Base-by-base conservation (phyloP, 306 rosid genomes). In the Cyamopsis tetragonoloba region DNA sequence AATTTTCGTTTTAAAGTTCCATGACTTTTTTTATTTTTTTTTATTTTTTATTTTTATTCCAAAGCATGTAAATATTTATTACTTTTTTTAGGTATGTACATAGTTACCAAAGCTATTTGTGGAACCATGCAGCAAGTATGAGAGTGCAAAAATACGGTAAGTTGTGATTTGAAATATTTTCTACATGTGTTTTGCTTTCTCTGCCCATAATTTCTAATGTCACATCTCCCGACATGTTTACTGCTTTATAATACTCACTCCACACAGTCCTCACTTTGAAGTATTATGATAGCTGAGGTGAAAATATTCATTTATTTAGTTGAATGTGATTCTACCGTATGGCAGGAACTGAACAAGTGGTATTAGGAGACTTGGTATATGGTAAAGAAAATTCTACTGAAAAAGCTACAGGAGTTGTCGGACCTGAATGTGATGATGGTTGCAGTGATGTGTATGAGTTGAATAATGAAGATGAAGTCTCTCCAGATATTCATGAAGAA, bases 81-180 rank as follows among this genome's bases (percentile, higher is more conserved):
- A n/a, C n/a, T n/a, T 56, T 66, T 22, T 77, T 70, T 75, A 93
- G 98, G 98, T 93, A 93, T 62, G 83, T 93, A 15, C 98, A 93
- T 71, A 90, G 99, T 80, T 93, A 90, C 64, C 99, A 93, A 84
- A 93, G 99, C 89, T 88, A 83, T 78, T 80, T 93, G 73, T 93
- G 97, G 99, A 93, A 90, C 79, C 88, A 90, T 73, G 95, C 97
- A 49, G 92, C 97, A 34, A 93, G 96, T 79, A 71, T 60, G 68
- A 90, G 99, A 82, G 92, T 90, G 82, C 85, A 93, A 76, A 88
- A 86, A 73, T 85, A 83, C 69, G 99, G 99, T 88, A 81, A 64
- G 83, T 80, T 75, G 56, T 66, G 56, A 6, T 64, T 68, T 67
- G 37, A 41, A 34, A 39, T 47, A 19, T 30, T 60, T 69, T 62